Base-by-base conservation (phyloP, 2,329 filamentous ascomycete species). In the Penicillium italicum region DNA sequence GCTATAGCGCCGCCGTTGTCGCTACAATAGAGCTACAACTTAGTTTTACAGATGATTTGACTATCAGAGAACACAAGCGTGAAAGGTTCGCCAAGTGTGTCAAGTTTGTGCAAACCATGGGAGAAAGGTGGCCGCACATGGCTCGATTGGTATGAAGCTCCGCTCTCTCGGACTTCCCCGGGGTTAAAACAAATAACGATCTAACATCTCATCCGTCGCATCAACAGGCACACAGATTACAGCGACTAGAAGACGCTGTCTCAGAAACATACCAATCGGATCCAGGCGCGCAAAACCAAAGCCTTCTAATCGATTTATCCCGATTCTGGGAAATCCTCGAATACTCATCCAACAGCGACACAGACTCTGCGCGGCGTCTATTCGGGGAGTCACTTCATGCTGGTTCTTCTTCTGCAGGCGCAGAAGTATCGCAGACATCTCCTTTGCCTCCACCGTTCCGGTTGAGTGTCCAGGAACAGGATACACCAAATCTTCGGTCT, bases 11-110 rank as follows among this genome's bases (percentile, higher is more conserved):
- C 3, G 79, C 77, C 0, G 76, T 82, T 2, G 77, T 81, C 4
- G 80, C 80, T 0, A 82, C 80, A 2, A 82, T 82, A 34, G 80
- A 80, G 58, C 63, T 82, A 2, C 80, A 82, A 58, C 76, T 82
- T 33, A 81, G 79, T 57, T 82, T 80, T 24, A 79, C 80, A n/a
- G 71, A 72, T 50, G 67, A 77, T 37, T 31, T 58, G 12, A 61
- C 62, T 2, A 72, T 76, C 34, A 69, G 76, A 34, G 65, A 72
- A 44, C 69, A 76, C 51, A 80, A 79, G 57, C 69, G 76, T 28
- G 71, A 73, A 18, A 71, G 72, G 28, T 80, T 79, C 51, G 69
- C 70, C 26, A 78, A 74, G 57, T 80, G 78, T 55, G 67, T 80
- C 37, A 65, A 64, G 16, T 80, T 80, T 53, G 73, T 80, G 22